Evolutionary conservation across 176 grass and related monocot genomes (phyloP).

Genomic region (Puccinellia tenuiflora): DNA sequence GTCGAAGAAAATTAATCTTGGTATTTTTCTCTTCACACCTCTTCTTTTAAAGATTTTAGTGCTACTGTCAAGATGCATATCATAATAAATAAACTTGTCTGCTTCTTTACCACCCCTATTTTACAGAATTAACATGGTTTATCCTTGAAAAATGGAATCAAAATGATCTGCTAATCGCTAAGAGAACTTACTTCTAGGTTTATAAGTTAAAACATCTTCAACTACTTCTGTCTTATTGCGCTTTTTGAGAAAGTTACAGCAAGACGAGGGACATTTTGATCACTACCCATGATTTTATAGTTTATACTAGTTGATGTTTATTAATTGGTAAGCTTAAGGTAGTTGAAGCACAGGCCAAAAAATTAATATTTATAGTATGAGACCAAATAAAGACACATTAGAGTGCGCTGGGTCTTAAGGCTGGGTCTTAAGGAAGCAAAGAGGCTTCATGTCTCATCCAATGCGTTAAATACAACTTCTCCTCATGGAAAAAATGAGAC

Average conservation of each 20-base stretch:
- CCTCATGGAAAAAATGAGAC: constrained; percentile 38
- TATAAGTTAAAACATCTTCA: neutral
- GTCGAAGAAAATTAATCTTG: neutral
- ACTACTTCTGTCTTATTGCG: neutral
- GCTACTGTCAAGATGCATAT: neutral
- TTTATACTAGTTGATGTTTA: neutral
- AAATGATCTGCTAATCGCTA: neutral
- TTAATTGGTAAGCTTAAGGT: constrained; percentile 5
- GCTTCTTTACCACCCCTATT: neutral
- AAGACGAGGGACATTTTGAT: neutral
- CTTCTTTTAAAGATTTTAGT: neutral
- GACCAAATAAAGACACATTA: constrained; percentile 28
- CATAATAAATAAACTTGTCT: neutral
- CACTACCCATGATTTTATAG: neutral
- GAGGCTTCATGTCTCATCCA: constrained; percentile 50
- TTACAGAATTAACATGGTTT: neutral
- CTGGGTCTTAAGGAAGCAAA: constrained; percentile 48
- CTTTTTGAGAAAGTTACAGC: neutral
- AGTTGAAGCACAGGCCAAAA: constrained; percentile 15
- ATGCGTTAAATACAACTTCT: constrained; percentile 32
- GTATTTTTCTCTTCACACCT: neutral
- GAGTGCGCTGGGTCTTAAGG: constrained; percentile 43
- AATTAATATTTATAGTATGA: constrained; percentile 25
- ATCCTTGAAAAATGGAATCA: neutral
- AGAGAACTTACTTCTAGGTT: neutral